phyloP scores from a whole-genome alignment of 768 basidiomycete species.

The Phlebiopsis flavidoalba region DNA sequence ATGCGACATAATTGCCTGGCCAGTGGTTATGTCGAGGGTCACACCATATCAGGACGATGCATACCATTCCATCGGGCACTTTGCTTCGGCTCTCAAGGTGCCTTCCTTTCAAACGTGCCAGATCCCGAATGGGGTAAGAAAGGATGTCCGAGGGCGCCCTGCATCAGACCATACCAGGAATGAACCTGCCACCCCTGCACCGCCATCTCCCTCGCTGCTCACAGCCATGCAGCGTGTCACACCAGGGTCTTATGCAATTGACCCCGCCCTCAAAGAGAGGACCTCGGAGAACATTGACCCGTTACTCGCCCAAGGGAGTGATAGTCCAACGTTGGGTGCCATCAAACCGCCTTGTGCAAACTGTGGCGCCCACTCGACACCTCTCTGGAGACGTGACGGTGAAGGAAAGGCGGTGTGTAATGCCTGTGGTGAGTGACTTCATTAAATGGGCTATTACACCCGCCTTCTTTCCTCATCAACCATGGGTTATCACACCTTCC shows the following conservation, averaged over 20 bases:
- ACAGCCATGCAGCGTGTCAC: conserved; percentile 27
- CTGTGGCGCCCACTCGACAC: conserved; percentile 74
- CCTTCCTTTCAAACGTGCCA: conserved; percentile 37
- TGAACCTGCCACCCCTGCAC: conserved; percentile 19
- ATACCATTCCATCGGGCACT: conserved; percentile 38
- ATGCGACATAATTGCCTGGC: conserved; percentile 41
- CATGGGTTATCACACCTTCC: conserved; percentile 10
- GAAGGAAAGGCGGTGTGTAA: conserved; percentile 86
- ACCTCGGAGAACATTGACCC: conserved; percentile 21
- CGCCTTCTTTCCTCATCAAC: conserved; percentile 17
- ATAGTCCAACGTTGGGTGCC: conserved; percentile 2
- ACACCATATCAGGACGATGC: too few species aligned
- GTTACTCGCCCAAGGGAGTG: conserved; percentile 11
- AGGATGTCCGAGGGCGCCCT: too few species aligned
- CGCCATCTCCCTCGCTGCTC: conserved; percentile 17
- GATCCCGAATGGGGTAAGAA: too few species aligned
- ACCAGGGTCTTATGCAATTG: conserved; percentile 20
- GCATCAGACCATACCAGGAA: conserved; percentile 25
- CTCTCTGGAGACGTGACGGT: conserved; percentile 78
- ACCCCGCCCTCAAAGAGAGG: conserved; percentile 20
- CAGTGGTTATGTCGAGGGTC: conserved; percentile 56
- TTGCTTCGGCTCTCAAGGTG: conserved; percentile 39
- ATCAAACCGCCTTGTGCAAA: conserved; percentile 46
- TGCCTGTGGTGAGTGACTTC: conserved; percentile 72
- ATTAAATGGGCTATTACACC: conserved; percentile 25